phyloP scores from a whole-genome alignment of 2,329 filamentous ascomycete species.

The Hypoxylon rubiginosum region DNA sequence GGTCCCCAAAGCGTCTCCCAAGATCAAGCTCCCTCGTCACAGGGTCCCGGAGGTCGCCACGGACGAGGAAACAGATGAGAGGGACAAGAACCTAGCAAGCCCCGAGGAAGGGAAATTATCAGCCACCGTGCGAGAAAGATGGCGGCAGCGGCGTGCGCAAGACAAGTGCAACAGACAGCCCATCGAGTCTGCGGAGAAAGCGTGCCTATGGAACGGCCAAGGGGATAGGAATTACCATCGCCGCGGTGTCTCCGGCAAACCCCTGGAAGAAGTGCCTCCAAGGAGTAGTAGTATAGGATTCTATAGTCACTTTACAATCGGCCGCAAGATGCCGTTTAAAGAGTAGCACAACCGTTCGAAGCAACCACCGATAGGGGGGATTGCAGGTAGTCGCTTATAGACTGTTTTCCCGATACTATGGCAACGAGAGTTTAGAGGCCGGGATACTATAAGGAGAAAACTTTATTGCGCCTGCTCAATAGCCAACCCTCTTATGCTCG shows the following conservation, averaged over 20 bases:
- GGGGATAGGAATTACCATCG: neutral
- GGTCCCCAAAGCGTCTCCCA: neutral
- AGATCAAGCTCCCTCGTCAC: neutral
- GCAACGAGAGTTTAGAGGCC: neutral
- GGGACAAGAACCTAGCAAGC: neutral
- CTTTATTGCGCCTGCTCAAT: neutral
- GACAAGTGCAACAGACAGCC: neutral
- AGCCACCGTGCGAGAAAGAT: neutral
- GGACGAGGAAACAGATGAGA: neutral
- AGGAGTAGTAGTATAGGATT: slow-evolving; percentile 13
- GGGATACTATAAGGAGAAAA: neutral
- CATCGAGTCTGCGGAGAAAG: neutral
- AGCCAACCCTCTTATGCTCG: neutral
- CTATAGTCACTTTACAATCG: neutral
- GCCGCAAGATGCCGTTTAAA: neutral
- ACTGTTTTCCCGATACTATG: neutral
- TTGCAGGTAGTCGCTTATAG: too few relatives aligned
- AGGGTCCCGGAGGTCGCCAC: neutral
- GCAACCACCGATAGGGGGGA: neutral
- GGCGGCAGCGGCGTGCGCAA: neutral
- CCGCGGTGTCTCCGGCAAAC: neutral
- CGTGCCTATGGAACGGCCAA: neutral
- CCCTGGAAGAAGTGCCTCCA: neutral
- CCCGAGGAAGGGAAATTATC: neutral
- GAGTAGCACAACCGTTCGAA: neutral